phyloP scores from a whole-genome alignment of 352 stramenopile species.

The Globisporangium abappressorium region DNA sequence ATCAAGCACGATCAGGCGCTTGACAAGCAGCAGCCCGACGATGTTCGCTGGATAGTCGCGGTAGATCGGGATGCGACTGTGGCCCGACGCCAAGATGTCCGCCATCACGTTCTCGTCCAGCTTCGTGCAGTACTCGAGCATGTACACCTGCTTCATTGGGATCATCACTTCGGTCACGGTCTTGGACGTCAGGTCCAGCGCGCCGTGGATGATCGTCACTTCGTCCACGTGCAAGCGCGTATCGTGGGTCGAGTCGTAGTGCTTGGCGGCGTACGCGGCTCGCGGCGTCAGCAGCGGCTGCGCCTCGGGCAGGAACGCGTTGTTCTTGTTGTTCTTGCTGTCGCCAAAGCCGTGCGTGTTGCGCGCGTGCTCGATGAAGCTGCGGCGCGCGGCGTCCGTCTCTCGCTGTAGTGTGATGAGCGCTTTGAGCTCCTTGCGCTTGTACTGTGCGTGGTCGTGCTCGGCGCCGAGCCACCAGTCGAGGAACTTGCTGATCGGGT shows the following conservation, averaged over 20 bases:
- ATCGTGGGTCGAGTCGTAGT: constrained; percentile 33
- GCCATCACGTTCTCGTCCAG: constrained; percentile 74
- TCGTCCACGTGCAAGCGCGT: constrained; percentile 77
- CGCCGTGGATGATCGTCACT: constrained; percentile 91
- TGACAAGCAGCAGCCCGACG: constrained; percentile 84
- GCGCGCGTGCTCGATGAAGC: constrained; percentile 28
- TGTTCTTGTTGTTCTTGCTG: not conserved
- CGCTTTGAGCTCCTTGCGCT: constrained; percentile 87
- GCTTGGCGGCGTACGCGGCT: constrained; percentile 21
- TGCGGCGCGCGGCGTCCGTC: constrained; percentile 37
- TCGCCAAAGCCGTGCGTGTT: not conserved
- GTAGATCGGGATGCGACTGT: constrained; percentile 90
- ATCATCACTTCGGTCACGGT: constrained; percentile 87
- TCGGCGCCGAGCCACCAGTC: constrained; percentile 86
- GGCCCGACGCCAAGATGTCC: constrained; percentile 83
- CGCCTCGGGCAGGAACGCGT: constrained; percentile 14
- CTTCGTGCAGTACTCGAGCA: constrained; percentile 74
- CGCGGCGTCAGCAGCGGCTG: constrained; percentile 28
- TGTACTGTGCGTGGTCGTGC: constrained; percentile 79
- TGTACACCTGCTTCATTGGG: constrained; percentile 78
- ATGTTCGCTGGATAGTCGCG: constrained; percentile 66
- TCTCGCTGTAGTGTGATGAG: constrained; percentile 80
- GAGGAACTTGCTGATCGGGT: constrained; percentile 89
- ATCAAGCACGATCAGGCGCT: constrained; percentile 89
- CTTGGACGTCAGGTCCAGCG: constrained; percentile 87